A percentile compares a stretch with the other conserved stretches of the same genome.
Evolutionary conservation across 2,329 filamentous ascomycete genomes (phyloP).

Genomic region (Fonsecaea pedrosoi): DNA sequence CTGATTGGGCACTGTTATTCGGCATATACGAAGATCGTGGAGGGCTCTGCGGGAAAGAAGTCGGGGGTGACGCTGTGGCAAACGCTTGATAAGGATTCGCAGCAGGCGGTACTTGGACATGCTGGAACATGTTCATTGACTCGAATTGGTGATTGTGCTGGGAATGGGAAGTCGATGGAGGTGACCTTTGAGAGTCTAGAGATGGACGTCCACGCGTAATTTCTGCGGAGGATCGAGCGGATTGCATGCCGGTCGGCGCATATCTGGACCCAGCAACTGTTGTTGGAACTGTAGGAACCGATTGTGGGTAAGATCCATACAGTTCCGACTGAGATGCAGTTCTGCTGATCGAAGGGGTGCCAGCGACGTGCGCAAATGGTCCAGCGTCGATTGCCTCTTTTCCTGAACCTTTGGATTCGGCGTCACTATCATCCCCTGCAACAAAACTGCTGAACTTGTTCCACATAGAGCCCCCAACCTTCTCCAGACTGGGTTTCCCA

Average conservation of each 20-base stretch:
- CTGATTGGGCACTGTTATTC: constrained; percentile 47
- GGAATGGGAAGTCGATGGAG: constrained; percentile 45
- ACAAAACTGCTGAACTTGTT: constrained; percentile 97
- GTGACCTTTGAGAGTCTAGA: constrained; percentile 54
- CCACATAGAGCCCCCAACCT: constrained; percentile 88
- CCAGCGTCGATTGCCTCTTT: constrained; percentile 69
- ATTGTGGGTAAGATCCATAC: constrained; percentile 66
- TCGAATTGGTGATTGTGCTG: constrained; percentile 45
- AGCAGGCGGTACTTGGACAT: constrained; percentile 8
- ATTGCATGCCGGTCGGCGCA: constrained; percentile 53
- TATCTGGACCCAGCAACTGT: constrained; percentile 50
- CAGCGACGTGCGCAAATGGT: constrained; percentile 81
- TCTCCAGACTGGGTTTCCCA: constrained; percentile 92
- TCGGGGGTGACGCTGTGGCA: constrained; percentile 32
- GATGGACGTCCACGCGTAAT: constrained; percentile 58
- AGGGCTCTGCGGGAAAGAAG: constrained; percentile 34
- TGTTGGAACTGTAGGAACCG: constrained; percentile 44
- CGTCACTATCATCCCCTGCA: constrained; percentile 82
- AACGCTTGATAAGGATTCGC: constrained; percentile 44
- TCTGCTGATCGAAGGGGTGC: constrained; percentile 76
- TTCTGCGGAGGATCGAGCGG: constrained; percentile 59
- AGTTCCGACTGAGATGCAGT: constrained; percentile 77
- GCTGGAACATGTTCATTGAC: constrained; percentile 36
- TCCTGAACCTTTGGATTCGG: constrained; percentile 62
- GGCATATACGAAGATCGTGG: constrained; percentile 36